These are phyloP conservation scores for Stemphylium lycopersici DNA, from an alignment of 2,329 filamentous ascomycete genomes.

Conservation along the genomic window DNA sequence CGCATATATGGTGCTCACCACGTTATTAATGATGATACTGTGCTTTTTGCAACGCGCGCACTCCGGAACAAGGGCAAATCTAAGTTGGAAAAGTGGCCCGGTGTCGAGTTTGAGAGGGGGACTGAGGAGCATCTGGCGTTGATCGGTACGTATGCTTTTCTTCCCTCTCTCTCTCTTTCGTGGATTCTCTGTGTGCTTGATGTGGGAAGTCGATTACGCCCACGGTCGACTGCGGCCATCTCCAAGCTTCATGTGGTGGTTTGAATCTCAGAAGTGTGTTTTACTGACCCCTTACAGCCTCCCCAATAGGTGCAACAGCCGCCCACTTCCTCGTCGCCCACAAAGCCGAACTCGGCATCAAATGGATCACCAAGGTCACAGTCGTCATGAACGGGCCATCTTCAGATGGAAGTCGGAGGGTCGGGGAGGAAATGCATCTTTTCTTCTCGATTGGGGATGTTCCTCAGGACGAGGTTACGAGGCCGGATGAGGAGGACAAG, in stretches of 20 bases:
- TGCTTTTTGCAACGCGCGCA: constrained; percentile 19
- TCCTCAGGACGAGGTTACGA: background rate
- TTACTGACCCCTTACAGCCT: constrained; percentile 11
- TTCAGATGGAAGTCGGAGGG: background rate
- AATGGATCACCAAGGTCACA: constrained; percentile 19
- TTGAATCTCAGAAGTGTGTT: too few relatives aligned
- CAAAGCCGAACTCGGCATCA: constrained; percentile 27
- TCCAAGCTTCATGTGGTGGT: too few relatives aligned
- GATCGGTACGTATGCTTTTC: constrained; percentile 18
- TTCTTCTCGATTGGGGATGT: constrained; percentile 25
- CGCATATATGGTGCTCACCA: constrained; percentile 21
- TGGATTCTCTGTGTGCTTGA: too few relatives aligned
- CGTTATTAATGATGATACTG: constrained; percentile 23
- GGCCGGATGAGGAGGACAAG: background rate
- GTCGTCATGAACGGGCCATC: constrained; percentile 10
- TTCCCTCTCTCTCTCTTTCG: too few relatives aligned
- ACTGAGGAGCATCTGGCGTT: constrained; percentile 26
- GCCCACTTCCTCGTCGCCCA: constrained; percentile 20
- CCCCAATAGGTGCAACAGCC: constrained; percentile 27
- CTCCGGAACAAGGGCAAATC: constrained; percentile 11
- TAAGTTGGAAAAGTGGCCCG: constrained; percentile 24
- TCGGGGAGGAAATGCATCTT: constrained; percentile 10
- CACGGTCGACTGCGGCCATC: too few relatives aligned
- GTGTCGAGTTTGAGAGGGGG: constrained; percentile 15
- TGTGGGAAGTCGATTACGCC: background rate